Percentiles rank a stretch among this genome's conserved stretches.
phyloP scores from a whole-genome alignment of 2,329 filamentous ascomycete species.

The Bipolaris zeicola region DNA sequence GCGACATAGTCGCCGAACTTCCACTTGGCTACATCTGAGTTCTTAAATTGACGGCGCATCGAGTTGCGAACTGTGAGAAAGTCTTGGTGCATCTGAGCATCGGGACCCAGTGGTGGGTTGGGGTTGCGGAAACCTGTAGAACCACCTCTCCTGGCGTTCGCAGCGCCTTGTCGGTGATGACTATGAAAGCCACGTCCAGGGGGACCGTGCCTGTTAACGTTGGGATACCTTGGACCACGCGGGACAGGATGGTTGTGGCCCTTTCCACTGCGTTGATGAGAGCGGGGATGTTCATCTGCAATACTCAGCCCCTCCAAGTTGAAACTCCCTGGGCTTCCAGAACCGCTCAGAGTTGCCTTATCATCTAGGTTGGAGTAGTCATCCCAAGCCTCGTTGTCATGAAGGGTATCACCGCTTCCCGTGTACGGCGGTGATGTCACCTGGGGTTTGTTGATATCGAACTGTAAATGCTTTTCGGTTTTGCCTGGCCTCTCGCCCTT shows the following conservation, averaged over 20 bases:
- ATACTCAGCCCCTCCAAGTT: constrained; percentile 20
- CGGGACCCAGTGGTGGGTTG: constrained; percentile 34
- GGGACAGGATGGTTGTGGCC: constrained; percentile 15
- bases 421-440: constrained; percentile 10
- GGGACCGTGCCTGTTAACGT: not conserved
- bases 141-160: constrained; percentile 6
- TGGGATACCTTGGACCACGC: constrained; percentile 3
- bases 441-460: not conserved
- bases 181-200: constrained; percentile 3
- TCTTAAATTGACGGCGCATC: constrained; percentile 44
- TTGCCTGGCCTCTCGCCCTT: not conserved
- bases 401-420: constrained; percentile 22
- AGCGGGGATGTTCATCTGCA: not conserved
- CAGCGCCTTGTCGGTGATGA: constrained; percentile 2
- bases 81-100: constrained; percentile 32
- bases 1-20: constrained; percentile 40
- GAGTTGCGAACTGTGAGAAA: constrained; percentile 42
- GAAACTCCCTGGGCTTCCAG: constrained; percentile 18
- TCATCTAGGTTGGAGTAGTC: constrained; percentile 8
- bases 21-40: constrained; percentile 43
- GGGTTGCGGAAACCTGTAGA: constrained; percentile 23
- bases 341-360: constrained; percentile 1
- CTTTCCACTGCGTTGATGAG: not conserved
- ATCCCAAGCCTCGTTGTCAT: constrained; percentile 15
- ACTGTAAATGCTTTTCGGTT: not conserved